Evolutionary conservation across 768 basidiomycete species (phyloP), one percentile per base, ranked within the genome.

Genomic region (Leccinum truebloodii): DNA sequence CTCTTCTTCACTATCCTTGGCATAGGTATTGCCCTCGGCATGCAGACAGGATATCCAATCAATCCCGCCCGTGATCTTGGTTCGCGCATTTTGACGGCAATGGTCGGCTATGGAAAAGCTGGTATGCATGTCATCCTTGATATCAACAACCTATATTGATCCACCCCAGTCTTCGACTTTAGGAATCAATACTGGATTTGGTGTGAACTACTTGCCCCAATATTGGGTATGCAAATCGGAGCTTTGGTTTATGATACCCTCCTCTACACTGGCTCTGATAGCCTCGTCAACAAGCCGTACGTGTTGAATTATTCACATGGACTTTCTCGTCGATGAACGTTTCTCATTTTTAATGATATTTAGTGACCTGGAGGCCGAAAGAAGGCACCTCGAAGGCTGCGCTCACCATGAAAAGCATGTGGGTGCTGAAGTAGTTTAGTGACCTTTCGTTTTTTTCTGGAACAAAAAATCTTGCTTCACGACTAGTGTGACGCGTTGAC

Each of bases 11-110:
- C 78, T 41, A 71, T 88, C 44, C 77, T 87, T 24, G 88, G 83
- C 16, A 80, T 89, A 54, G 84, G 83, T 49, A 65, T 79, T 1
- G 74, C 78, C 18, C 76, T 89, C 37, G 88, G 88, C 16, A 82
- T 85, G 80, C 76, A 89, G 65, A 89, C 88, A 6, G 85, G 82
- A 51, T 86, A 79, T 62, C 83, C 87, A 4, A 74, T 89, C 54
- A 89, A 89, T 64, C 88, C 88, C 49, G 86, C 88, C 34, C 85
- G 89, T 67, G 88, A 90, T 72, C 74, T 90, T 26, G 88, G 89
- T 6, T 86, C 88, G 2, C 80, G 88, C 9, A 65, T 90, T 32
- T 70, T 89, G 68, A 88, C 86, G 1, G 81, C 87, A 5, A 88
- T 89, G 84, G 87, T 81, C 8, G 89, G 88, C 18, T 90, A 88